Evolutionary conservation across 2,329 filamentous ascomycete species (phyloP).

Genomic region (Elsinoe necatrix): DNA sequence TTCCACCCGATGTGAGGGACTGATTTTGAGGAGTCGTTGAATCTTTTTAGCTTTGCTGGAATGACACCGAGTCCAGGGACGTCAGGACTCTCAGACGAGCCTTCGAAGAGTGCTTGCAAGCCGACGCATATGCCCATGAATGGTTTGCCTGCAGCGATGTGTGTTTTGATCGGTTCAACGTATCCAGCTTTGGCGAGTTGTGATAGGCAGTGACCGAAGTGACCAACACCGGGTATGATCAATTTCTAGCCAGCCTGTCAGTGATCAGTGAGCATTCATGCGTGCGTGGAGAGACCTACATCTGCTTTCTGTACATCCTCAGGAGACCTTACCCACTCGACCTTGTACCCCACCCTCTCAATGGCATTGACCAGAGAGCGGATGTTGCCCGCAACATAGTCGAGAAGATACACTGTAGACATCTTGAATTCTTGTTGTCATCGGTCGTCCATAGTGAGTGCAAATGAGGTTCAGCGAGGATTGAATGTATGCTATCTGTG

Average conservation of each 20-base stretch:
- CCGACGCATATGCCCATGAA: constrained; percentile 98
- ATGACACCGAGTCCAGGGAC: constrained; percentile 70
- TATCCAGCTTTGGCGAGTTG: constrained; percentile 78
- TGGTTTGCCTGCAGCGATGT: constrained; percentile 85
- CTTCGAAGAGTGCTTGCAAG: constrained; percentile 79
- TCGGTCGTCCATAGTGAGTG: neutral
- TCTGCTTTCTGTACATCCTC: constrained; percentile 78
- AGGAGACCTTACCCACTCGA: constrained; percentile 84
- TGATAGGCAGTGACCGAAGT: constrained; percentile 91
- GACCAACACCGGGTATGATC: constrained; percentile 90
- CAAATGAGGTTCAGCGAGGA: neutral
- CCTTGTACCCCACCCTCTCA: constrained; percentile 85
- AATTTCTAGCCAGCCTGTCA: constrained; percentile 56
- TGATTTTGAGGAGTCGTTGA: constrained; percentile 68
- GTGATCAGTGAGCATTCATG: constrained; percentile 24
- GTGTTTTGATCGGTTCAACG: constrained; percentile 68
- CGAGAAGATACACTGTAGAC: constrained; percentile 69
- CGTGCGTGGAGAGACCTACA: constrained; percentile 41
- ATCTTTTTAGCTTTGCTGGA: constrained; percentile 61
- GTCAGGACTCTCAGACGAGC: constrained; percentile 67
- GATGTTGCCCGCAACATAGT: constrained; percentile 96
- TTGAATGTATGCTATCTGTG: neutral
- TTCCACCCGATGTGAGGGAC: constrained; percentile 99
- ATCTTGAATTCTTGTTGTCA: constrained; percentile 36
- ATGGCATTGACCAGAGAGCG: constrained; percentile 95